Evolutionary conservation across 257 asterid species (phyloP), one percentile per base, ranked within the genome.

Genomic region (Nicotiana paniculata): DNA sequence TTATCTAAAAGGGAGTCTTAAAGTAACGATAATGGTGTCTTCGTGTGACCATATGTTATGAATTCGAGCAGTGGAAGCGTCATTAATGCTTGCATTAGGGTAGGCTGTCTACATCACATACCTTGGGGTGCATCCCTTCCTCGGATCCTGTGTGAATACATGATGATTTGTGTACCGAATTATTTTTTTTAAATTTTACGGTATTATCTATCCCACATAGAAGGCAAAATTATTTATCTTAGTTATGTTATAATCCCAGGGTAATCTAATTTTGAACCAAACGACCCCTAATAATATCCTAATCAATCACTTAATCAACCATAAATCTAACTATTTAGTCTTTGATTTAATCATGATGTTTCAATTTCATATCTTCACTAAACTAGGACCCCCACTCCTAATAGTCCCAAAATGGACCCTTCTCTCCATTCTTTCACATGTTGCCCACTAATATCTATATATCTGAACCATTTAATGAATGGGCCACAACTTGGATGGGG

Each of bases 361-460:
- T 32, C 48, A 82, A 33, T 32, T 77, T 82, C 82, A 64, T 63
- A 64, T 64, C 28, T 68, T 68, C 77, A 35, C 54, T 64, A 59
- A 37, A 69, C 24, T 3, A 18, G 43, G 28, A 43, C 58, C 46
- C 70, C 77, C 15, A 24, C 37, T 12, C 69, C 24, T 4, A 43
- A 13, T 15, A 35, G 26, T 1, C 8, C 17, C 39, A 16, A 37
- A 35, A 21, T 48, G 97, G 95, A 90, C 94, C 97, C 94, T 77
- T 82, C 26, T 11, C 85, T 81, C 92, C 92, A 79, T 86, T 74
- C 89, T 43, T 77, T 88, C 93, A 93, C 98, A 91, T 93, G 97
- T 82, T 92, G 88, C 89, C 97, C 98, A 93, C 97, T 88, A 89
- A 85, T 92, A 80, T 89, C 92, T 30, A 85, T 90, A 85, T 90